Base-by-base conservation (phyloP, 192 early-diverging fungal genomes). In the Podila verticillata region DNA sequence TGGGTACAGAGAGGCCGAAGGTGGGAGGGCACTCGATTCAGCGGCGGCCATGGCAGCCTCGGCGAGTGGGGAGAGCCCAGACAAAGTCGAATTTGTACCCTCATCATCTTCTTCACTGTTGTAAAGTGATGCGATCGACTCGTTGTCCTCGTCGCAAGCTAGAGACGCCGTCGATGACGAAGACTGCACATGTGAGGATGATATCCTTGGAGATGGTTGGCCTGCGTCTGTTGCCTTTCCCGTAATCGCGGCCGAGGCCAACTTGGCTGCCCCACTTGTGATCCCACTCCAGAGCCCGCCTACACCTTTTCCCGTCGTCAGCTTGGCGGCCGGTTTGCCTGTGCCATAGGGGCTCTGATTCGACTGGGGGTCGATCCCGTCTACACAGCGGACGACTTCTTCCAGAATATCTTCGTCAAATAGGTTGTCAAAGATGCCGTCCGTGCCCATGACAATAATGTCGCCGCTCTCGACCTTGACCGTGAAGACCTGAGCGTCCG, bases 381-480 rank as follows among this genome's bases (percentile, higher is more conserved):
- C 69, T 15, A 80, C 61, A 60, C 77, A 80, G 19, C 68, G 63
- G 34, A 82, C 80, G 57, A 98, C 91, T 62, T 96, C 92, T 20
- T 97, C 97, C 39, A 99, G 78, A 79, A 99, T 96, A 67, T 99
- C 98, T 62, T 97, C 94, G 74, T 99, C 98, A 88, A 96, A 98
- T 15, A 99, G 85, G 70, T 99, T 99, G 86, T 99, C 98, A 85
- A 98, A 98, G 60, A 99, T 83, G 15, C 98, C 97, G 82, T 99
- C 98, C 2, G 92, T 91, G 24, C 93, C 98, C 62, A 99, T 72
- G 24, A 99, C 88, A 12, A 99, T 90, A 57, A 99, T 91, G 75
- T 99, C 98, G 44, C 95, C 95, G 77, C 94, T 91, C 65, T 95
- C 89, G 24, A 97, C 89, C 70, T 96, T 96, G 24, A 98, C 87